Conservation (phyloP, 495 filamentous ascomycete genomes). For the Schizothecium vesticola region DNA sequence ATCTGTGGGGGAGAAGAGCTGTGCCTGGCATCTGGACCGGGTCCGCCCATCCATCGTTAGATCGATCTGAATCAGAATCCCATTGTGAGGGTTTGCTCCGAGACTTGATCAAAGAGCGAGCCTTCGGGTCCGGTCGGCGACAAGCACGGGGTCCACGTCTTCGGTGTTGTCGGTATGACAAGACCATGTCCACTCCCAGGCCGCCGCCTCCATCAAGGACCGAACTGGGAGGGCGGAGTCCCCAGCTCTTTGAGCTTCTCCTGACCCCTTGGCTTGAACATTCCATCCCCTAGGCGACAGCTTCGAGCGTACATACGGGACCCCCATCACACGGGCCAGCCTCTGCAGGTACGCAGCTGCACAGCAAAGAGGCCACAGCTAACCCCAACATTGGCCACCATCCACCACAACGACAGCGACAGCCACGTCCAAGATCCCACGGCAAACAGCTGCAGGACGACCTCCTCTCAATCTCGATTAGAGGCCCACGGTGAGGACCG, state of each 20-base stretch:
- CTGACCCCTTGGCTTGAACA: neutral
- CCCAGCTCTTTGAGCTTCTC: neutral
- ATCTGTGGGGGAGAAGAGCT: slow-evolving; percentile 1
- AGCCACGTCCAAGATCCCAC: slow-evolving; percentile 6
- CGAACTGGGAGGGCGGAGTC: neutral
- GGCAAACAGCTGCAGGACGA: slow-evolving; percentile 4
- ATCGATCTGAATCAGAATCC: neutral
- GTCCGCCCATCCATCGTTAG: neutral
- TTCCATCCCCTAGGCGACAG: neutral
- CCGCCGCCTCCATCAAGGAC: neutral
- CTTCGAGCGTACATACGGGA: neutral
- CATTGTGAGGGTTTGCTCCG: neutral
- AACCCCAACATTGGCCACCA: neutral
- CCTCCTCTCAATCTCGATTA: slow-evolving; percentile 14
- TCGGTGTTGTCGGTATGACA: neutral
- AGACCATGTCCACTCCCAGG: neutral
- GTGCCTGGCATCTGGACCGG: slow-evolving; percentile 4
- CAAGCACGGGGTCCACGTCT: neutral
- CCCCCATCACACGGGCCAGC: neutral
- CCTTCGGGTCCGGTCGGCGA: neutral
- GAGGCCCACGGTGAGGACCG: neutral
- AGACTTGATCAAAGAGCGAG: neutral
- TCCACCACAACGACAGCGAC: neutral
- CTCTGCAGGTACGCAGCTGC: slow-evolving; percentile 1
- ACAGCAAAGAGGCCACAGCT: neutral